phyloP scores from a whole-genome alignment of 2,329 filamentous ascomycete genomes.

The Thermothelomyces thermophilus region DNA sequence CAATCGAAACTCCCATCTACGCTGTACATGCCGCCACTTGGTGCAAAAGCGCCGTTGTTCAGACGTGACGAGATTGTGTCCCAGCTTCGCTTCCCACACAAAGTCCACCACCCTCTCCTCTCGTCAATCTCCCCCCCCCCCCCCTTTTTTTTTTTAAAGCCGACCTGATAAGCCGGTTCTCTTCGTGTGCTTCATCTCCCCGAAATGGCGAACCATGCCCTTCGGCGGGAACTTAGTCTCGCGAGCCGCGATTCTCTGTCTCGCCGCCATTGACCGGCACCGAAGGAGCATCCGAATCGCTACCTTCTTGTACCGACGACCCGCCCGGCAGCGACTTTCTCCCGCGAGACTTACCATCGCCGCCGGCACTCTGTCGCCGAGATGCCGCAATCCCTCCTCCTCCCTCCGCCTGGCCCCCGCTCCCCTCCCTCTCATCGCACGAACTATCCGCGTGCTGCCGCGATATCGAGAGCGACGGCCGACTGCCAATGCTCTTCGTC shows the following conservation, averaged over 20 bases:
- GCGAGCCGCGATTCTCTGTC: neutral
- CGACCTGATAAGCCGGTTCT: no score
- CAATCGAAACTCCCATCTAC: neutral
- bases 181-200: no score
- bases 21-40: no score
- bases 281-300: neutral
- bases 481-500: conserved; percentile 16
- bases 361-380: neutral
- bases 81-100: no score
- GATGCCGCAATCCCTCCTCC: neutral
- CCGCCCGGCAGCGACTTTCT: conserved; percentile 1
- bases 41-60: neutral
- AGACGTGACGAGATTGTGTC: neutral
- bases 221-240: neutral
- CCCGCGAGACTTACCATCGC: neutral
- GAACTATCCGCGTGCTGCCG: conserved; percentile 5
- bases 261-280: neutral
- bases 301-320: no score
- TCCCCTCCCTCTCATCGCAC: neutral
- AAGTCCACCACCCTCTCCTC: neutral
- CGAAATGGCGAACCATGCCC: neutral
- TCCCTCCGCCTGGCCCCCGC: neutral
- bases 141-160: no score
- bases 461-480: conserved; percentile 22
- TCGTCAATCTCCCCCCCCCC: no score